Percentiles rank a stretch among this genome's conserved stretches.
Conservation (phyloP, 2,329 filamentous ascomycete species). For the Ophiostoma ips region DNA sequence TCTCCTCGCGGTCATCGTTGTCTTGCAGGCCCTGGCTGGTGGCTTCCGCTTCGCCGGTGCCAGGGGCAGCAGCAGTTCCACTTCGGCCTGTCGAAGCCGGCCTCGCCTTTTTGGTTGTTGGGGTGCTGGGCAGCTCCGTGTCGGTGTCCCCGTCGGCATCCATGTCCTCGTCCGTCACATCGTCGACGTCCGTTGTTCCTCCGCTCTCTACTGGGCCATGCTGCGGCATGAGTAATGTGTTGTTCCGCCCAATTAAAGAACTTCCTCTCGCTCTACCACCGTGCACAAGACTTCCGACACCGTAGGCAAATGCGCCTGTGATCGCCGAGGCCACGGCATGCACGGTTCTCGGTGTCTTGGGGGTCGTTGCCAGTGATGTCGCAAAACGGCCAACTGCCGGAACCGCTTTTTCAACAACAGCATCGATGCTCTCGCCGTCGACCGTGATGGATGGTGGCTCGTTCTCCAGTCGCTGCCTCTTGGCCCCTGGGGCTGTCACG, state of each 20-base stretch:
- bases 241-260: background rate
- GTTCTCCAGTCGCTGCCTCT: constrained; percentile 4
- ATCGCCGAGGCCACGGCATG: constrained; percentile 14
- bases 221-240: no score
- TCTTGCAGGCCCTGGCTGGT: background rate
- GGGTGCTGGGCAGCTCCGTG: no score
- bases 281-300: constrained; percentile 1
- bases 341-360: constrained; percentile 13
- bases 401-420: background rate
- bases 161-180: background rate
- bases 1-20: background rate
- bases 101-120: background rate
- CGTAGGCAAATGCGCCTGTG: constrained; percentile 8
- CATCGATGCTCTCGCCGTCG: background rate
- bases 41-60: background rate
- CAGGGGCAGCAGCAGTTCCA: no score
- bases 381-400: background rate
- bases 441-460: background rate
- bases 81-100: no score
- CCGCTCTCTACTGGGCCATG: no score
- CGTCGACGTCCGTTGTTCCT: background rate
- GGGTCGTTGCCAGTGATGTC: constrained; percentile 9
- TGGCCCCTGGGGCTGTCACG: background rate
- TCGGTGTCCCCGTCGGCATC: no score
- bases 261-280: background rate